Evolutionary conservation across 2,329 filamentous ascomycete species (phyloP), one percentile per base, ranked within the genome.

Genomic region (Aspergillus arachidicola): DNA sequence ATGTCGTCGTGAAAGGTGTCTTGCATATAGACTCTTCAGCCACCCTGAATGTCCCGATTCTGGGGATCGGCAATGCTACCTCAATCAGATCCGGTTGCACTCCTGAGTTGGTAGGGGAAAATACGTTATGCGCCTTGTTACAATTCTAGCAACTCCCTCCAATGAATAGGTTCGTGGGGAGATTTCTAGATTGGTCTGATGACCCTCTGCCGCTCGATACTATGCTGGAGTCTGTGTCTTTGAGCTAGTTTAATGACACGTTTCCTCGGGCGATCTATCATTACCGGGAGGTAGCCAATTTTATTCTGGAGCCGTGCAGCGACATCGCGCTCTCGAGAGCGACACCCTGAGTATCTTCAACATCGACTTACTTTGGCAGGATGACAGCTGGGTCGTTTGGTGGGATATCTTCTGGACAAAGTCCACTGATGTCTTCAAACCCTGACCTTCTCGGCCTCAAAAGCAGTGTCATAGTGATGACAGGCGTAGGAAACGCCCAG

Each of bases 171-270:
- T 61, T 78, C 43, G 77, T 77, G 19, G 77, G 79, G 59, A 79
- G 78, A 34, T 78, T 74, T 53, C 63, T 77, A n/a, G 73, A 76
- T 59, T 80, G 78, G 78, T 72, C 73, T 3, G 77, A 78, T 36
- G 70, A 71, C 1, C 68, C 74, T 5, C 67, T 77, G 6, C 57
- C 72, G 2, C 57, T 70, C 10, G 57, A 76, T 2, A 69, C 71
- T 3, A 78, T 80, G 36, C 68, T 80, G 16, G 73, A 78, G 51
- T 71, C 72, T 1, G 67, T 76, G 32, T 75, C 74, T 6, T 62
- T 80, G 12, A 4, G 23, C 23, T 26, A 26, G 77, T 65, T 79
- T 26, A 79, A 76, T 1, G 71, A 76, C 16, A 74, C 75, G 1
- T 75, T 76, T 38, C 74, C 76, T 26, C 71, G 75, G 16, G 70